These are phyloP conservation scores for Linderniella brevidens DNA, from an alignment of 257 asterid species.

Conservation along the genomic window DNA sequence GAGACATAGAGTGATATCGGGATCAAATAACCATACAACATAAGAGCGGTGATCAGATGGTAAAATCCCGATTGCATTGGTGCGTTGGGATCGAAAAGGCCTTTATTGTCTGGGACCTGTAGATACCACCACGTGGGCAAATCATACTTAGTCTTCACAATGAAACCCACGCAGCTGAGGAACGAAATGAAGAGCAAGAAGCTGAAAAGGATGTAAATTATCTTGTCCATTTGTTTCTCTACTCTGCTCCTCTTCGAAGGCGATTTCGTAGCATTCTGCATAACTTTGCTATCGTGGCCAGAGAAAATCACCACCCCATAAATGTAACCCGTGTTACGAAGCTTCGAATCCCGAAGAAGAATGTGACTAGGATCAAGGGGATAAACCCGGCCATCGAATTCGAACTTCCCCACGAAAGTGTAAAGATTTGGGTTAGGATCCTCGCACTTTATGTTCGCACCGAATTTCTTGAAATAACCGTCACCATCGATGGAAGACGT, in stretches of 20 bases:
- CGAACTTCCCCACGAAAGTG: constrained; percentile 81
- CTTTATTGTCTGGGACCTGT: constrained; percentile 40
- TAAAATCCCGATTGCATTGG: constrained; percentile 54
- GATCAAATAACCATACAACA: constrained; percentile 80
- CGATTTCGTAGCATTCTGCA: constrained; percentile 86
- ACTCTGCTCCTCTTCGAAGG: constrained; percentile 91
- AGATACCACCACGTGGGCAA: constrained; percentile 91
- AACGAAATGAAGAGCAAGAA: constrained; percentile 68
- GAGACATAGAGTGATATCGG: constrained; percentile 97
- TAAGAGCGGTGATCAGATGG: constrained; percentile 87
- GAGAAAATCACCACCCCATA: constrained; percentile 91
- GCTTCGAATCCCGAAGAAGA: constrained; percentile 95
- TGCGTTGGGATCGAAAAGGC: constrained; percentile 44
- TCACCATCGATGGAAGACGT: constrained; percentile 63
- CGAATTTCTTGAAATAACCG: constrained; percentile 49
- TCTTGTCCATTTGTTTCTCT: constrained; percentile 90
- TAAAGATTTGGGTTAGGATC: constrained; percentile 94
- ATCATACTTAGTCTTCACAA: constrained; percentile 47
- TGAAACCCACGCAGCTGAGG: constrained; percentile 80
- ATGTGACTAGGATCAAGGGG: constrained; percentile 93
- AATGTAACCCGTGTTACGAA: constrained; percentile 65
- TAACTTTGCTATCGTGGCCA: constrained; percentile 89
- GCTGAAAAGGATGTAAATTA: constrained; percentile 81
- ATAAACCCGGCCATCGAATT: constrained; percentile 55
- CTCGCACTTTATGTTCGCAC: constrained; percentile 66